These are phyloP conservation scores for Priceomyces melissophilus DNA, from an alignment of 805 yeast genomes.

Conservation along the genomic window DNA sequence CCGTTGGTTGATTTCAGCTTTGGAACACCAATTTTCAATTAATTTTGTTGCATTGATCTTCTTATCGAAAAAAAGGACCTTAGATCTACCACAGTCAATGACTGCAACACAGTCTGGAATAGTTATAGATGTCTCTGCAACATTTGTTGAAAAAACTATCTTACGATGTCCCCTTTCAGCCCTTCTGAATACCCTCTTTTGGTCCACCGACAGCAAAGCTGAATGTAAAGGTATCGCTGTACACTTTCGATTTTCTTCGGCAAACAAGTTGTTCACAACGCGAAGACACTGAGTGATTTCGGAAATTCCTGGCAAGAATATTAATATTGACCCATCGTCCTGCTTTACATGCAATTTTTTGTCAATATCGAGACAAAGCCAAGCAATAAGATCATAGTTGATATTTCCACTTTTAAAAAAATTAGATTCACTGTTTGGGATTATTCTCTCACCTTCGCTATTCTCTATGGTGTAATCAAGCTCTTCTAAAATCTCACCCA, in stretches of 20 bases:
- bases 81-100: constrained; percentile 83
- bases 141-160: constrained; percentile 84
- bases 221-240: constrained; percentile 80
- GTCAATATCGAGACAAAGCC: constrained; percentile 55
- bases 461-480: constrained; percentile 54
- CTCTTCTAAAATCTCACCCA: constrained; percentile 60
- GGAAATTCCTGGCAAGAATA: constrained; percentile 87
- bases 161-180: constrained; percentile 61
- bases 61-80: constrained; percentile 69
- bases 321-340: constrained; percentile 66
- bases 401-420: constrained; percentile 66
- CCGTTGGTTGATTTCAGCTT: constrained; percentile 86
- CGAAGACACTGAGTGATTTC: constrained; percentile 71
- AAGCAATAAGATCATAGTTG: constrained; percentile 68
- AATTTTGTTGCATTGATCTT: constrained; percentile 65
- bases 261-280: constrained; percentile 21
- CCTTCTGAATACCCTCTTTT: constrained; percentile 63
- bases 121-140: constrained; percentile 95
- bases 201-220: constrained; percentile 79
- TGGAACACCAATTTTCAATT: constrained; percentile 81
- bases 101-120: constrained; percentile 94
- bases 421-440: constrained; percentile 61
- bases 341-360: constrained; percentile 40
- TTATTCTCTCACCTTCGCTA: constrained; percentile 38
- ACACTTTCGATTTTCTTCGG: constrained; percentile 14